Base-by-base conservation (phyloP, 441 rosid genomes). In the Euphorbia schlechtendalii region DNA sequence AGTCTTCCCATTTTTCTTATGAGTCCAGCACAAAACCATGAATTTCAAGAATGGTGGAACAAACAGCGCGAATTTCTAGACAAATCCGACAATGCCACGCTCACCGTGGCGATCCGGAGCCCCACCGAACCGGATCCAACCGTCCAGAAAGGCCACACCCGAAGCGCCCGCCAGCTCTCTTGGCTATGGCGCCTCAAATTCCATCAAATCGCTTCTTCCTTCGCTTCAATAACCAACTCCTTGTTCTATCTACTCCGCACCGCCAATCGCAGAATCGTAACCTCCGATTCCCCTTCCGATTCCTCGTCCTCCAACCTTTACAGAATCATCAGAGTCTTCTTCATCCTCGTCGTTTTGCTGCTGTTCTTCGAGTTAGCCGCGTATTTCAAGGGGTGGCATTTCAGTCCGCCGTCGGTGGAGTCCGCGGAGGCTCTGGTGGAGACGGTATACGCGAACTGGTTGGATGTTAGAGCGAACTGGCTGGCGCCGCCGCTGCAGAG, bases 41-140 rank as follows among this genome's bases (percentile, higher is more conserved):
- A 89, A 83, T 92, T 92, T 79, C 96, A 86, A 54, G 80, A 89
- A 85, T 87, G 98, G 93, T 92, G 98, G 98, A 92, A 86, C 84
- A 82, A 87, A 67, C 96, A 89, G 25, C 83, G 88, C 66, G 80
- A 87, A 59, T 56, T 70, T n/a, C 66, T 68, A 5, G 65, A 64
- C 72, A 30, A 64, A 17, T n/a, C 72, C 66, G 52, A 7, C 61
- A n/a, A 34, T 53, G 68, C 60, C 2, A 45, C 48, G 41, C 59
- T 67, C 32, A 51, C 68, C 49, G 68, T 72, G 59, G 71, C 59
- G 41, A 48, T 56, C 71, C 69, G 24, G 27, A 41, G 13, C 67
- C 38, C 70, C 53, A 7, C 55, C 43, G 21, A 61, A 0, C 22
- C 64, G 0, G 63, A 45, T 21, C 72, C 76, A 63, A 60, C 87